phyloP scores from a whole-genome alignment of 2,329 filamentous ascomycete species.

The Trichoderma harzianum region DNA sequence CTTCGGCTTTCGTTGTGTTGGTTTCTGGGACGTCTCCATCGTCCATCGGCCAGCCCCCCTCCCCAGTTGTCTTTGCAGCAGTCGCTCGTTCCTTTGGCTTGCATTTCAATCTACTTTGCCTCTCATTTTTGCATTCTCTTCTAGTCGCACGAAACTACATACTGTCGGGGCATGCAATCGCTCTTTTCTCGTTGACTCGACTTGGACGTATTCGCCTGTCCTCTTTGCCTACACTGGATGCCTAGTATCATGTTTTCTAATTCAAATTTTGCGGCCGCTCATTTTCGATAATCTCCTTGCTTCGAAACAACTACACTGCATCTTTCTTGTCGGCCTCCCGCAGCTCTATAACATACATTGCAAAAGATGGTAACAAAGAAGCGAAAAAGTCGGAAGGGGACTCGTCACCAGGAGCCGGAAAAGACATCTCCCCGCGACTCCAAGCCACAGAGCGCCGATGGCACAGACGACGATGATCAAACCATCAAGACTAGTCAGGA shows the following conservation, averaged over 20 bases:
- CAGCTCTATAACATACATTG: background rate
- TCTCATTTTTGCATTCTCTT: background rate
- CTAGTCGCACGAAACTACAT: background rate
- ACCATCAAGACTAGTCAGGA: slow-evolving; percentile 37
- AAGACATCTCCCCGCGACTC: background rate
- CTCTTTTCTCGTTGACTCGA: background rate
- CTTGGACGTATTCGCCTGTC: background rate
- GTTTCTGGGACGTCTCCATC: background rate
- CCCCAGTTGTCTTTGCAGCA: background rate
- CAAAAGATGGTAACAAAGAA: slow-evolving; percentile 9
- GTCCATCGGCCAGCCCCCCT: background rate
- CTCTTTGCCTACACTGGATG: background rate
- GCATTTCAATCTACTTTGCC: background rate
- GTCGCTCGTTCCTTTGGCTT: slow-evolving; percentile 4
- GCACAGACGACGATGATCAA: slow-evolving; percentile 32
- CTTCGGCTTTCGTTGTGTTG: background rate
- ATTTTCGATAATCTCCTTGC: background rate
- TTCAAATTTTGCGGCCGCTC: background rate
- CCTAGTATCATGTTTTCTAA: slow-evolving; percentile 2
- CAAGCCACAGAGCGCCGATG: slow-evolving; percentile 28
- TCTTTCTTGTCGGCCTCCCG: background rate
- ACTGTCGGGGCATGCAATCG: background rate
- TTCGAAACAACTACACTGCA: background rate
- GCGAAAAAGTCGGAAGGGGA: background rate
- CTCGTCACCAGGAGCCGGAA: background rate